These are phyloP conservation scores for Camellia lanceoleosa DNA, from an alignment of 148 eudicot species.

Conservation along the genomic window DNA sequence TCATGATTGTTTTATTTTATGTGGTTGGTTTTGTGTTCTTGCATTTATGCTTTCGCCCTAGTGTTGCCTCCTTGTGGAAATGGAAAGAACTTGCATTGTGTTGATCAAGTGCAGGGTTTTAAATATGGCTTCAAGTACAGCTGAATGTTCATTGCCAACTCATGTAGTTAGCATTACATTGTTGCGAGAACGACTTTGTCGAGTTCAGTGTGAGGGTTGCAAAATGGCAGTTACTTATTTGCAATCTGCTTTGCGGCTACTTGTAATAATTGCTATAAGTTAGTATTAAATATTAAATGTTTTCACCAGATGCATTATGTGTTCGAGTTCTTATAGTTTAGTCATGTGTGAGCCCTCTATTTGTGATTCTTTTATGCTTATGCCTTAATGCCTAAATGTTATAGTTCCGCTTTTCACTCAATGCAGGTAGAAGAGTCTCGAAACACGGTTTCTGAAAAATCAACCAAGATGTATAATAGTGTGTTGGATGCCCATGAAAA, in stretches of 20 bases:
- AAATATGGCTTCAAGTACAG: background rate
- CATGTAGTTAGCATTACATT: background rate
- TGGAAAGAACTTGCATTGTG: background rate
- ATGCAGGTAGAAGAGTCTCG: constrained; percentile 82
- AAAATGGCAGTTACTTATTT: background rate
- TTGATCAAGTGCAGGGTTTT: background rate
- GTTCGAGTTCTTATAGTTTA: background rate
- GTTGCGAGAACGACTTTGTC: background rate
- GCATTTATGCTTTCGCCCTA: background rate
- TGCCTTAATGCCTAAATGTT: background rate
- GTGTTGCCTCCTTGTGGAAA: background rate
- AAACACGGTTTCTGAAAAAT: constrained; percentile 62
- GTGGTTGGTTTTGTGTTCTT: too few species aligned
- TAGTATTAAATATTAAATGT: background rate
- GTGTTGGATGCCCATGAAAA: constrained; percentile 80
- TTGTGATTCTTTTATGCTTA: background rate
- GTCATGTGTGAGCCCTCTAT: background rate
- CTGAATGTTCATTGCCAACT: background rate
- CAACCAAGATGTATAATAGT: constrained; percentile 61
- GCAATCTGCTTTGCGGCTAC: background rate
- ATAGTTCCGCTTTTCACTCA: constrained; percentile 1
- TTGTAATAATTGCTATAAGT: background rate
- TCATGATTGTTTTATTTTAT: too few species aligned
- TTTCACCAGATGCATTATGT: background rate
- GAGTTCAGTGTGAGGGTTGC: background rate